Evolutionary conservation across 1,284 basidiomycete species (phyloP).

Genomic region (Porogramme epimiltina): DNA sequence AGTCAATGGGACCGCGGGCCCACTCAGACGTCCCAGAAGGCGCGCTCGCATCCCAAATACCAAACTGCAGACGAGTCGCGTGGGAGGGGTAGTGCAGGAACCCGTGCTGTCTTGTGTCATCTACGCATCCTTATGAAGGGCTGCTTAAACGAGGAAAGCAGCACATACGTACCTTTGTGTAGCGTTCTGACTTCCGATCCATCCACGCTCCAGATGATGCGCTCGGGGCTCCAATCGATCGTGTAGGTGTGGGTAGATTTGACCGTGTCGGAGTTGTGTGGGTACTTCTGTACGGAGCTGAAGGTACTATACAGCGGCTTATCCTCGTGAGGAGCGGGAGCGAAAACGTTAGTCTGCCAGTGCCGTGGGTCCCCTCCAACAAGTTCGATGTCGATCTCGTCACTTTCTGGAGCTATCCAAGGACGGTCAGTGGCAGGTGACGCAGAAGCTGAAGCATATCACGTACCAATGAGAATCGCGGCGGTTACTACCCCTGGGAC

Average conservation of each 20-base stretch:
- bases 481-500: conserved; percentile 43
- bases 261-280: conserved; percentile 25
- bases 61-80: conserved; percentile 39
- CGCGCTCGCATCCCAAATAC: conserved; percentile 52
- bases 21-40: conserved; percentile 46
- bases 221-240: conserved; percentile 44
- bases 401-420: conserved; percentile 32
- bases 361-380: conserved; percentile 40
- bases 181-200: conserved; percentile 39
- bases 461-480: conserved; percentile 40
- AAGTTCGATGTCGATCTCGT: conserved; percentile 51
- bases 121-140: neutral
- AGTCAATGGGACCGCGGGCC: conserved; percentile 49
- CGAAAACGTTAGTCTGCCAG: conserved; percentile 52
- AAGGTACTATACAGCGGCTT: conserved; percentile 42
- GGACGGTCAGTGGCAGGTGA: neutral
- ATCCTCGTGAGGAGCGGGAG: conserved; percentile 34
- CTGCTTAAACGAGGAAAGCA: neutral
- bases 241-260: conserved; percentile 38
- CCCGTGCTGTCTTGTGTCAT: neutral
- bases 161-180: conserved; percentile 33
- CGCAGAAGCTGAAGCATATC: neutral
- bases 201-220: conserved; percentile 48
- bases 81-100: conserved; percentile 31
- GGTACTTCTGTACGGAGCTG: conserved; percentile 35